Conservation (phyloP, 345 rosid genomes). For the Sapria himalayana region DNA sequence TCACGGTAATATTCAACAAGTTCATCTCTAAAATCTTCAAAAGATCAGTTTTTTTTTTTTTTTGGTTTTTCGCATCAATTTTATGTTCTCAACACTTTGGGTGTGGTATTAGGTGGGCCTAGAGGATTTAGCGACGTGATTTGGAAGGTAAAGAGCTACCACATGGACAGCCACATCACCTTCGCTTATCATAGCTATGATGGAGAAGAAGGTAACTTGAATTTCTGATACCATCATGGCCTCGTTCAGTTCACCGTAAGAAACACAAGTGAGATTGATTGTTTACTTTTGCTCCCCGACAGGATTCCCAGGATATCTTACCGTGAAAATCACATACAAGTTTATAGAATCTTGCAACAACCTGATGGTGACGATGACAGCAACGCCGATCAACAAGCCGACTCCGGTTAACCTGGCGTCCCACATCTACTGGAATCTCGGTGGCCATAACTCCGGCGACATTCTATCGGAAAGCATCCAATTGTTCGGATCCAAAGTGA, state of each 20-base stretch:
- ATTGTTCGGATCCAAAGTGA: conserved; percentile 22
- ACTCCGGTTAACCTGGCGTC: conserved; percentile 65
- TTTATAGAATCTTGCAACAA: conserved; percentile 25
- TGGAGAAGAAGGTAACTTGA: conserved; percentile 47
- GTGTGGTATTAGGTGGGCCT: conserved; percentile 31
- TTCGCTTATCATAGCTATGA: conserved; percentile 47
- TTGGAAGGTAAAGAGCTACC: conserved; percentile 41
- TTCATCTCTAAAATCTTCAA: too few relatives aligned
- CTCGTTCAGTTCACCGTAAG: neutral
- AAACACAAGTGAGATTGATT: neutral
- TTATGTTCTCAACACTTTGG: neutral
- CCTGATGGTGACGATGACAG: conserved; percentile 36
- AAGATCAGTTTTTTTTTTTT: too few relatives aligned
- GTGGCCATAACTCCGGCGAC: conserved; percentile 38
- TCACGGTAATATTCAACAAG: conserved; percentile 78
- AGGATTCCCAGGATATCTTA: conserved; percentile 71
- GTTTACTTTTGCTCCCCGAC: neutral
- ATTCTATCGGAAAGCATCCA: conserved; percentile 44
- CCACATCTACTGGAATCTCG: conserved; percentile 78
- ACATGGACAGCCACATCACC: conserved; percentile 27
- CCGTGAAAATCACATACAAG: conserved; percentile 38
- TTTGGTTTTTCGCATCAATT: neutral
- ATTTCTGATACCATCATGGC: neutral
- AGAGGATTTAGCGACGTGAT: conserved; percentile 59
- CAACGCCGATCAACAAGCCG: conserved; percentile 27